phyloP scores from a whole-genome alignment of 768 basidiomycete genomes.

The Macrolepiota albuminosa region DNA sequence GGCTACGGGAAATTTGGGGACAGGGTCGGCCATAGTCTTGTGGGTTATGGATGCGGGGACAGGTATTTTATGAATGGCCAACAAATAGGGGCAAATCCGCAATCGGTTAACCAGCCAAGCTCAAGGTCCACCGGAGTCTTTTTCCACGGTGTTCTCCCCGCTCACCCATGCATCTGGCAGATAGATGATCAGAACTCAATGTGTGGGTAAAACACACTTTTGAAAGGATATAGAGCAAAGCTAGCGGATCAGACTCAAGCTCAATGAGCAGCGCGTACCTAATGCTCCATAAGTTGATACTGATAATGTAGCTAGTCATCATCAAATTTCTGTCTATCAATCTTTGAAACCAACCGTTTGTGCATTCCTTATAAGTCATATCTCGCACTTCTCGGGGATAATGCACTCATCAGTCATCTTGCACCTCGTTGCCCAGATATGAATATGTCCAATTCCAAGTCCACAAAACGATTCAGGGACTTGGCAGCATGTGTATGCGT shows the following conservation, averaged over 20 bases:
- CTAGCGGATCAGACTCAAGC: background rate
- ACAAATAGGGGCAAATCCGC: constrained; percentile 10
- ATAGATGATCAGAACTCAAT: background rate
- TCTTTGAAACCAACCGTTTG: background rate
- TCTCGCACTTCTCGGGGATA: background rate
- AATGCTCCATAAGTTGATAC: too few relatives aligned
- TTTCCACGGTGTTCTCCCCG: background rate
- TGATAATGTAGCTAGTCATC: background rate
- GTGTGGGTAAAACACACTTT: background rate
- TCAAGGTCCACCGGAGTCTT: background rate
- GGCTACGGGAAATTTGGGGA: constrained; percentile 63
- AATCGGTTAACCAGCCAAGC: background rate
- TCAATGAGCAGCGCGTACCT: background rate
- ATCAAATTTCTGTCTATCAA: background rate
- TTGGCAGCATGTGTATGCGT: too few relatives aligned
- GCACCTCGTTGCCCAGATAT: too few relatives aligned
- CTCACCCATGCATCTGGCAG: background rate
- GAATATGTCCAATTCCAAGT: too few relatives aligned
- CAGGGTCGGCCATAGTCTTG: constrained; percentile 9
- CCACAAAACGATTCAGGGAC: too few relatives aligned
- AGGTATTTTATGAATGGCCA: constrained; percentile 2
- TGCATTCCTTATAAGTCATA: background rate
- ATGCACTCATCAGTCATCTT: too few relatives aligned
- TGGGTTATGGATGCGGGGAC: background rate
- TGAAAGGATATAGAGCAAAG: background rate